Evolutionary conservation across 2,329 filamentous ascomycete species (phyloP), one percentile per base, ranked within the genome.

Genomic region (Cladosporium sp.): DNA sequence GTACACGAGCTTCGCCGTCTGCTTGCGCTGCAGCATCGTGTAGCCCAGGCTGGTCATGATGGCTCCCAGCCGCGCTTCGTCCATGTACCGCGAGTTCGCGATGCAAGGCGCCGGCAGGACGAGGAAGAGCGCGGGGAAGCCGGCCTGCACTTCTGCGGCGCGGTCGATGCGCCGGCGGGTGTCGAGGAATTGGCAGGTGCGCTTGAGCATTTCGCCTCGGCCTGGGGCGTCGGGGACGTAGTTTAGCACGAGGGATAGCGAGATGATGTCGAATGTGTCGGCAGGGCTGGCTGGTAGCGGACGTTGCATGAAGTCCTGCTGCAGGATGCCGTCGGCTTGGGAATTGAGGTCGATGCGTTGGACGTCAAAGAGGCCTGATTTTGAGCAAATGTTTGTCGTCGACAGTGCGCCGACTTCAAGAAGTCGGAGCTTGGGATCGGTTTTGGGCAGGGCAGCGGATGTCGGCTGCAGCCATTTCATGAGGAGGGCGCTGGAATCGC

Each of bases 241-340:
- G 69, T 98, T 98, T 57, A 98, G 77, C 4, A 98, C 93, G 49
- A 98, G 74, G 8, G 90, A 95, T 19, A 98, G 76, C 46, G 90
- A 95, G 63, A 98, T 85, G 48, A 97, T 81, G 66, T 98, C 89
- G 66, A 97, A 97, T 0, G 73, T 68, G 5, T 79, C 74, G 18
- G 77, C 66, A 7, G 59, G 68, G 4, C 41, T 31, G 1, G 66
- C 67, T 0, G 92, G 92, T 3, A 92, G 69, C 0, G 90, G 87
- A 22, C 90, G 79, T 60, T 89, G 74, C 91, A 98, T 95, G 65
- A 98, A 97, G 68, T 98, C 89, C 66, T 96, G 89, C 68, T 95
- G 83, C 53, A 84, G 67, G 59, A 98, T 98, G 0, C 83, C 84
- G 1, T 85, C 77, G 43, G 84, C 85, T 65, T 95, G 89, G 55